Conservation (phyloP, 441 rosid genomes). For the Pelargonium citronellum region DNA sequence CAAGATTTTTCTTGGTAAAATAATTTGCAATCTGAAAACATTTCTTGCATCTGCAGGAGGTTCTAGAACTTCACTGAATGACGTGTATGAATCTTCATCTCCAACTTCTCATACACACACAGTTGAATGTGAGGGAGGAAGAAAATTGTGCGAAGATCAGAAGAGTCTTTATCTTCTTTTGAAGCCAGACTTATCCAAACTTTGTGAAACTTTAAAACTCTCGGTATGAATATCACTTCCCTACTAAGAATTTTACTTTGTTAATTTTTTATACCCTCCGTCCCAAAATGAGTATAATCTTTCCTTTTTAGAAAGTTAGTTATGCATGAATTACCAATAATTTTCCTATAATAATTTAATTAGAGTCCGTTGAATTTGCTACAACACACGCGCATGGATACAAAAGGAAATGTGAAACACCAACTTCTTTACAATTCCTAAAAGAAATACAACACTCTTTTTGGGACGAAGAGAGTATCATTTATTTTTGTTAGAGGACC, state of each 20-base stretch:
- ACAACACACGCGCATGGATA: too few relatives aligned
- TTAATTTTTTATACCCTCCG: background rate
- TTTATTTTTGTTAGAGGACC: too few relatives aligned
- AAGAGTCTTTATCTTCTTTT: conserved; percentile 51
- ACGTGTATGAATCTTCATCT: background rate
- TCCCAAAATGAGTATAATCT: too few relatives aligned
- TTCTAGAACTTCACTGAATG: conserved; percentile 3
- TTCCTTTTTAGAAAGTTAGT: too few relatives aligned
- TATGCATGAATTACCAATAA: too few relatives aligned
- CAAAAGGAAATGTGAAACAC: too few relatives aligned
- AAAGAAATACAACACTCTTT: too few relatives aligned
- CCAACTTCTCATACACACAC: background rate
- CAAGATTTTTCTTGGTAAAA: background rate
- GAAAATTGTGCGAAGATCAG: conserved; percentile 43
- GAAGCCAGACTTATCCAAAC: conserved; percentile 57
- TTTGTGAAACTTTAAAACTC: conserved; percentile 56
- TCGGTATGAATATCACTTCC: conserved; percentile 47
- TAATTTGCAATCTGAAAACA: background rate
- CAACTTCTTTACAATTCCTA: too few relatives aligned
- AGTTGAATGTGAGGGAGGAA: conserved; percentile 30
- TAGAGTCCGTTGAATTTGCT: too few relatives aligned
- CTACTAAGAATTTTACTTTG: conserved; percentile 22
- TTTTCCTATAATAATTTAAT: too few relatives aligned
- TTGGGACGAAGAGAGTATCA: too few relatives aligned
- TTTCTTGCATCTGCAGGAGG: background rate